These are phyloP conservation scores for Boletus holoroseus DNA, from an alignment of 1,284 basidiomycete species.

Conservation along the genomic window DNA sequence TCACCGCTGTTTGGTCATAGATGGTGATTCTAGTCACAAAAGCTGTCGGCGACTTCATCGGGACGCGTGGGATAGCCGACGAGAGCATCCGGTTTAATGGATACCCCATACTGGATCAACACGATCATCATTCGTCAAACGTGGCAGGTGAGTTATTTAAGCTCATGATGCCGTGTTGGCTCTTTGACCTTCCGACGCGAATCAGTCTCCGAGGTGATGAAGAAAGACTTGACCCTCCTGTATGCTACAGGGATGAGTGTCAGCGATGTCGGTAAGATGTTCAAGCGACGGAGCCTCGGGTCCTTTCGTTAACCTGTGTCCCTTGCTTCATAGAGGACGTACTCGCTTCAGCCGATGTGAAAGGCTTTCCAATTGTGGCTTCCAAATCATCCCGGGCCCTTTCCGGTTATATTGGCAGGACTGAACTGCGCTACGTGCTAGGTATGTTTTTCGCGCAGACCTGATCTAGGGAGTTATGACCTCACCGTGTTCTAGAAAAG, in stretches of 20 bases:
- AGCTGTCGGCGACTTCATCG: constrained; percentile 93
- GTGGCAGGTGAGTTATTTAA: constrained; percentile 63
- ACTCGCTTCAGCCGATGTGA: constrained; percentile 67
- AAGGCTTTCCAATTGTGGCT: constrained; percentile 88
- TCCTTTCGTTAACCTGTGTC: background rate
- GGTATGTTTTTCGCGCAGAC: constrained; percentile 40
- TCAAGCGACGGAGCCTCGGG: background rate
- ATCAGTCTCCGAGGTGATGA: constrained; percentile 86
- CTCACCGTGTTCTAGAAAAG: constrained; percentile 49
- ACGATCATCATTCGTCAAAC: constrained; percentile 84
- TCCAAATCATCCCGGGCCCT: constrained; percentile 52
- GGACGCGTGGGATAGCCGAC: constrained; percentile 91
- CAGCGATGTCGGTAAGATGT: constrained; percentile 64
- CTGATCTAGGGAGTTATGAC: background rate
- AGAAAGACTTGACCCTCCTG: constrained; percentile 69
- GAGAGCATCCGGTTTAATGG: constrained; percentile 97
- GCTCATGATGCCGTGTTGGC: background rate
- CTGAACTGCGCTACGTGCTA: constrained; percentile 81
- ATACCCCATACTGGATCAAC: constrained; percentile 92
- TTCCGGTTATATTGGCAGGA: constrained; percentile 84
- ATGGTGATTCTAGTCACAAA: constrained; percentile 96
- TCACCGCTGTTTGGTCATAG: constrained; percentile 39
- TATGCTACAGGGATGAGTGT: constrained; percentile 73
- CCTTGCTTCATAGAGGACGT: constrained; percentile 50
- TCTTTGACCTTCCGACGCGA: constrained; percentile 10